Evolutionary conservation across 768 basidiomycete species (phyloP).

Genomic region (Leccinum longicurvipes): DNA sequence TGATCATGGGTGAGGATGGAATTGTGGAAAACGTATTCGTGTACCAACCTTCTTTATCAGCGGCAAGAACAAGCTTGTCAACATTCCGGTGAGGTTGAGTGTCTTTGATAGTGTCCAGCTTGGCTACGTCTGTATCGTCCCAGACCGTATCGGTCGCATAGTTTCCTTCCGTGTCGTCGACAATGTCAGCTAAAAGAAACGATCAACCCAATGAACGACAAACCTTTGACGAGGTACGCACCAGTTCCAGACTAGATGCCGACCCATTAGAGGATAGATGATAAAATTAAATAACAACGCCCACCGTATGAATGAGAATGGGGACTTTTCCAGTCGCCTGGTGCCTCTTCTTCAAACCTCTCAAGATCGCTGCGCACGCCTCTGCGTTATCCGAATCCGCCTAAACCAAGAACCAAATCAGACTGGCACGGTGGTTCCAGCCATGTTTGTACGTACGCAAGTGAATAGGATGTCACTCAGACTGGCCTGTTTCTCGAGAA

Average conservation of each 20-base stretch:
- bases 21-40: too few relatives aligned
- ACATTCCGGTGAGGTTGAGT: slow-evolving; percentile 50
- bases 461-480: slow-evolving; percentile 44
- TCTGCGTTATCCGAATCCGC: slow-evolving; percentile 46
- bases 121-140: slow-evolving; percentile 45
- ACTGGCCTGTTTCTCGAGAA: slow-evolving; percentile 43
- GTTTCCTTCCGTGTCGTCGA: slow-evolving; percentile 45
- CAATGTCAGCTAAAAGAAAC: slow-evolving; percentile 34
- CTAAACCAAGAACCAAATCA: slow-evolving; percentile 20
- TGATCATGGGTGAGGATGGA: not conserved
- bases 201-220: not conserved
- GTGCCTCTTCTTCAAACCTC: slow-evolving; percentile 48
- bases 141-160: slow-evolving; percentile 38
- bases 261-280: not conserved
- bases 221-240: slow-evolving; percentile 10
- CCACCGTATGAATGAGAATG: slow-evolving; percentile 60
- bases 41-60: slow-evolving; percentile 44
- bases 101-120: slow-evolving; percentile 44
- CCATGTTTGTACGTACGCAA: slow-evolving; percentile 26
- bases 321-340: slow-evolving; percentile 41
- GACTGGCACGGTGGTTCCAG: not conserved
- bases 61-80: slow-evolving; percentile 44
- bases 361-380: slow-evolving; percentile 45
- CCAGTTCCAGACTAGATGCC: slow-evolving; percentile 48
- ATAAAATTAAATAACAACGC: slow-evolving; percentile 16